Evolutionary conservation across 306 rosid genomes (phyloP), one percentile per base, ranked within the genome.

Genomic region (Hippophae rhamnoides): DNA sequence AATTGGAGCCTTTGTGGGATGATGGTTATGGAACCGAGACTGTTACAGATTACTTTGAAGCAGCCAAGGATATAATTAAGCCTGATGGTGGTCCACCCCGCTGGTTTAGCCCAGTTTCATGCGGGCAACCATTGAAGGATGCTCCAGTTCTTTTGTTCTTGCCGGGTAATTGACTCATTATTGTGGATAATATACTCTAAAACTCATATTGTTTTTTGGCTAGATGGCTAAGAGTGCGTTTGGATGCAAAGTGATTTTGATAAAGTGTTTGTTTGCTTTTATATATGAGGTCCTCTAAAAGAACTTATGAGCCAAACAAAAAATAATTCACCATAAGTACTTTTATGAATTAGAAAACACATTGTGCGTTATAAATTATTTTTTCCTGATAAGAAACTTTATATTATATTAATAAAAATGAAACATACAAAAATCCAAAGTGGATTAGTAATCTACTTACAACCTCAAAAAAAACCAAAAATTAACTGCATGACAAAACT

Each of bases 11-110:
- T 0, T 86, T 79, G 67, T 92, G 95, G 92, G 84, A 85, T 47
- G 96, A 92, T 66, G 96, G 95, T 18, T 81, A 87, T 71, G 98
- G 98, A 5, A 71, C 74, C 74, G 75, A 58, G 64, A 87, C 80
- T 13, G 85, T 92, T 40, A 74, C 78, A 51, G 93, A 87, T 80
- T 92, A 83, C 75, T 83, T 92, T 45, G 66, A 10, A 62, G 82
- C 77, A 6, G 78, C 74, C 1, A 78, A 73, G 70, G 89, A 78
- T 10, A 52, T 85, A n/a, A 75, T 73, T 10, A 72, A 65, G 58
- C 63, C 59, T 60, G 87, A 83, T 65, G 93, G 87, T 1, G 96
- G 93, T 13, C 96, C 96, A 11, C 96, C 95, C 2, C 71, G 96
- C n/a, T 92, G 98, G 98, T 92, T 87, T 71, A 77, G 82, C 71